Evolutionary conservation across 2,329 filamentous ascomycete genomes (phyloP).

Genomic region (Dactylellina haptotyla): DNA sequence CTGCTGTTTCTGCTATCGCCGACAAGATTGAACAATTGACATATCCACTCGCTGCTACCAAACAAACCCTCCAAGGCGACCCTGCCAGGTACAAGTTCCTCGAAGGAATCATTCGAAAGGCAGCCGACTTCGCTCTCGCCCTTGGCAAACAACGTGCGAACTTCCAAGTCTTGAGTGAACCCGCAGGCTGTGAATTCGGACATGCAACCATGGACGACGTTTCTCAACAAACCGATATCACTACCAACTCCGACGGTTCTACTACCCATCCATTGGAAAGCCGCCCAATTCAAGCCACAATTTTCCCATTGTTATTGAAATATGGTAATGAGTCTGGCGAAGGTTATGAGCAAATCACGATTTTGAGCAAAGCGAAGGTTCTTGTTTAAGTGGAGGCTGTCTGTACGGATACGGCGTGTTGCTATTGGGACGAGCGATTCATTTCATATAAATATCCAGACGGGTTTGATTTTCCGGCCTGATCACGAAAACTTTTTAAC

Average conservation of each 20-base stretch:
- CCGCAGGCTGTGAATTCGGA: conserved; percentile 44
- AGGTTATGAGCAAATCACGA: conserved; percentile 50
- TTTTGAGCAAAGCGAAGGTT: conserved; percentile 52
- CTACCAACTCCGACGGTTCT: conserved; percentile 26
- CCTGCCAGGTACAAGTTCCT: conserved; percentile 49
- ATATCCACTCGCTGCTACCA: conserved; percentile 43
- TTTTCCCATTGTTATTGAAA: conserved; percentile 44
- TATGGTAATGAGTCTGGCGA: conserved; percentile 49
- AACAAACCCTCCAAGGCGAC: conserved; percentile 40
- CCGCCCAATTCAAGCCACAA: conserved; percentile 41
- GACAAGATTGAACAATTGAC: conserved; percentile 52
- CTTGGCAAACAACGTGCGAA: conserved; percentile 51
- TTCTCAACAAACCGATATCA: conserved; percentile 41
- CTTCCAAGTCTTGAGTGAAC: conserved; percentile 49
- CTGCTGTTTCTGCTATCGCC: conserved; percentile 36
- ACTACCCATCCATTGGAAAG: conserved; percentile 44
- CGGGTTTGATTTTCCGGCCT: conserved; percentile 14
- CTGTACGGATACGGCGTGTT: background rate
- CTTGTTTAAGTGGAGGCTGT: conserved; percentile 21
- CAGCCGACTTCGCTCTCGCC: conserved; percentile 31
- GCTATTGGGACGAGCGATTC: conserved; percentile 14
- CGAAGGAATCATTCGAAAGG: conserved; percentile 40
- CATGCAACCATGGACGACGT: conserved; percentile 47
- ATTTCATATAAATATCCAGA: conserved; percentile 28
- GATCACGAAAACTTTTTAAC: too few species aligned